phyloP scores from a whole-genome alignment of 331 rosid genomes.

The Cucumis variabilis region DNA sequence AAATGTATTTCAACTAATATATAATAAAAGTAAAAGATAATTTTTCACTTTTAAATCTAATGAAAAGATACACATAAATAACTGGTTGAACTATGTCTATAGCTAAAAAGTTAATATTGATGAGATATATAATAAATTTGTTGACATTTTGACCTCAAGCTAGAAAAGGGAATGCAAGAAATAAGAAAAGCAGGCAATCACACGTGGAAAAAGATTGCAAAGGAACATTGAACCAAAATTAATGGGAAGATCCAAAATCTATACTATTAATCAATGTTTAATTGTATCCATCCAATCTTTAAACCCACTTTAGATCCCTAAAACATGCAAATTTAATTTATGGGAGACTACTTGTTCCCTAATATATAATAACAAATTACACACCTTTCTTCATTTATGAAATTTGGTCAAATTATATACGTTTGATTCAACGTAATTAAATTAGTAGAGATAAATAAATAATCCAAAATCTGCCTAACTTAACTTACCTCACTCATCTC shows the following conservation, averaged over 20 bases:
- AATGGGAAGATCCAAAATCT: conserved; percentile 3
- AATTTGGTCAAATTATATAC: neutral
- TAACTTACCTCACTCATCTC: no score
- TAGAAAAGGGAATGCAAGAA: neutral
- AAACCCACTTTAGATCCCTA: neutral
- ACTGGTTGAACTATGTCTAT: no score
- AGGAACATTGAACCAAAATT: neutral
- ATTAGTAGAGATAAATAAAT: no score
- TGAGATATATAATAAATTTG: no score
- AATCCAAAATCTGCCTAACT: no score
- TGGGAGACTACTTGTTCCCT: neutral
- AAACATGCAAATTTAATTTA: neutral
- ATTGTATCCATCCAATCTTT: neutral
- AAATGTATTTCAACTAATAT: no score
- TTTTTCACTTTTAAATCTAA: no score
- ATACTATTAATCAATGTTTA: neutral
- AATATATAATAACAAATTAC: neutral
- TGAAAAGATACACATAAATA: no score
- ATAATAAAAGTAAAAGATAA: no score
- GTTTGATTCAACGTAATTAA: neutral
- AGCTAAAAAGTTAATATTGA: no score
- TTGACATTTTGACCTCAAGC: no score
- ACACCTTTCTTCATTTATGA: neutral
- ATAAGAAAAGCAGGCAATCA: neutral
- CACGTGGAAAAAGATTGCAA: neutral